phyloP scores from a whole-genome alignment of 176 grass and related monocot genomes.

The Tillandsia leiboldiana region DNA sequence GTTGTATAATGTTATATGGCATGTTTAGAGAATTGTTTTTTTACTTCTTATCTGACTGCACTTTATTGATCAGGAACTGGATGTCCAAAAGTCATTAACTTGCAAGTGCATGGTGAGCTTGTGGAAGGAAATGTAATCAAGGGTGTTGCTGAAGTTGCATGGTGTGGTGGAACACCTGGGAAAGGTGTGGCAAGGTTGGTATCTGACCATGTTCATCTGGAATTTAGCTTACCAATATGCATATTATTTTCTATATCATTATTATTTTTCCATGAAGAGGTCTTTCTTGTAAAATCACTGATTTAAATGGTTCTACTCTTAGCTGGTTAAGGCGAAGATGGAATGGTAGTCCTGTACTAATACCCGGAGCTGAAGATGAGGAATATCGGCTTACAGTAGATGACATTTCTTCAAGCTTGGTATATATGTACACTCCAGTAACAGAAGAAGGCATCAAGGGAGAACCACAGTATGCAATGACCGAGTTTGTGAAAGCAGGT shows the following conservation, averaged over 20 bases:
- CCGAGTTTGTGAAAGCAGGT: conserved; percentile 91
- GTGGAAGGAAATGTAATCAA: conserved; percentile 80
- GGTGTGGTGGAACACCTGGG: conserved; percentile 79
- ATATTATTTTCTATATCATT: conserved; percentile 1
- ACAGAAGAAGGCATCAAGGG: conserved; percentile 78
- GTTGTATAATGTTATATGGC: not conserved
- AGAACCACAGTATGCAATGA: conserved; percentile 70
- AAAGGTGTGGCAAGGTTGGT: conserved; percentile 82
- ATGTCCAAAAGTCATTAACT: conserved; percentile 78
- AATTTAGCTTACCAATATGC: not conserved
- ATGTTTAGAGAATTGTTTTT: not conserved
- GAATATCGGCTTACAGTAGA: conserved; percentile 68
- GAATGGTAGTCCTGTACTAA: conserved; percentile 45
- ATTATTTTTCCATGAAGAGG: conserved; percentile 5
- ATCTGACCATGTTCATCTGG: not conserved
- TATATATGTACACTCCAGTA: conserved; percentile 83
- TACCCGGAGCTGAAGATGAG: conserved; percentile 68
- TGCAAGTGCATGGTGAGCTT: conserved; percentile 67
- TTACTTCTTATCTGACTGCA: conserved; percentile 4
- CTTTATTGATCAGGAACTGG: conserved; percentile 66
- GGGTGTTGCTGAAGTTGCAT: conserved; percentile 83
- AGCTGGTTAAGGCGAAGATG: conserved; percentile 87
- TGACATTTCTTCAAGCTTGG: conserved; percentile 79
- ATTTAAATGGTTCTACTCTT: conserved; percentile 23
- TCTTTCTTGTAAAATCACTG: conserved; percentile 1